phyloP scores from a whole-genome alignment of 148 eudicot species.

The Oxyria digyna region DNA sequence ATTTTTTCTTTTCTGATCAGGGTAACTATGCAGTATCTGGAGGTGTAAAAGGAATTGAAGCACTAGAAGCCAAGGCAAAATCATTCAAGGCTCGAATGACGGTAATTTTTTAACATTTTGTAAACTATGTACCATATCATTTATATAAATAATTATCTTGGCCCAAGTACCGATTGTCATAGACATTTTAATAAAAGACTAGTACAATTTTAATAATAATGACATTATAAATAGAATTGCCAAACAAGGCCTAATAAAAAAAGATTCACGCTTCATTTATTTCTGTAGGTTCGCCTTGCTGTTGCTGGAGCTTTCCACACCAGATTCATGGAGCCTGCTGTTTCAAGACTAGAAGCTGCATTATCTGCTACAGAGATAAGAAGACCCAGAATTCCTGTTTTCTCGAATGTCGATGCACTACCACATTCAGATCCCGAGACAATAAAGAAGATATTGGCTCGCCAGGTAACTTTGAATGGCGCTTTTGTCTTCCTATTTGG shows the following conservation, averaged over 20 bases:
- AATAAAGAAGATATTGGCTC: slow-evolving; percentile 79
- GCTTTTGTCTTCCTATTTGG: too few species aligned
- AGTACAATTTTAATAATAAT: too few species aligned
- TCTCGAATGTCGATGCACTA: slow-evolving; percentile 84
- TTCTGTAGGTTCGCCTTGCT: slow-evolving; percentile 69
- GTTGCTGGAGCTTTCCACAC: slow-evolving; percentile 92
- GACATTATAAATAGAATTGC: too few species aligned
- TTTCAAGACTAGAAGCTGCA: slow-evolving; percentile 77
- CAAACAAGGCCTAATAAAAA: too few species aligned
- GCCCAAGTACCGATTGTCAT: too few species aligned
- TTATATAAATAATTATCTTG: too few species aligned
- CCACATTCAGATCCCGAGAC: slow-evolving; percentile 89
- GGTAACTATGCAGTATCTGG: slow-evolving; percentile 97
- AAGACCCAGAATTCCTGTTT: slow-evolving; percentile 81
- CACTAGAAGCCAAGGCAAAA: slow-evolving; percentile 91
- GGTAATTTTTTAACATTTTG: slow-evolving; percentile 24
- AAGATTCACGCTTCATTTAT: too few species aligned
- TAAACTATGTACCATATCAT: too few species aligned
- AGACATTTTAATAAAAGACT: too few species aligned
- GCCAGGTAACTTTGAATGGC: slow-evolving; percentile 35
- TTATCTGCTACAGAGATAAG: slow-evolving; percentile 65
- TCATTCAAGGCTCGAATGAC: slow-evolving; percentile 98
- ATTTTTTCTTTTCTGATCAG: too few species aligned
- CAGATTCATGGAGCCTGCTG: slow-evolving; percentile 86
- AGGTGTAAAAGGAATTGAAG: slow-evolving; percentile 88